Evolutionary conservation across 345 rosid species (phyloP).

Genomic region (Acer negundo): DNA sequence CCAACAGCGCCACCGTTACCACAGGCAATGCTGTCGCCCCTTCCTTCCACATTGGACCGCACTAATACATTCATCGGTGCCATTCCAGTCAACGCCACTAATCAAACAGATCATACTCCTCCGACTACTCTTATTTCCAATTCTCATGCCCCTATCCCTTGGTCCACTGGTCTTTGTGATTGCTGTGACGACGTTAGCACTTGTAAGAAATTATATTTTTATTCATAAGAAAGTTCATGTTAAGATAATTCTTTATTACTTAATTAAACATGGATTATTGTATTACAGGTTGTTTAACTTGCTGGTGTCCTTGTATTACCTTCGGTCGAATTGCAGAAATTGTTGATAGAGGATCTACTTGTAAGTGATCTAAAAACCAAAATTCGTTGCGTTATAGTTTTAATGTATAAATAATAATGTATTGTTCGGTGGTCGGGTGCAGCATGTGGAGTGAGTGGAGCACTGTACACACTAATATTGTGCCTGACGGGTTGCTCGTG

Average conservation of each 20-base stretch:
- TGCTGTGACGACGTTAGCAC: constrained; percentile 42
- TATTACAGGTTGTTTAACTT: constrained; percentile 55
- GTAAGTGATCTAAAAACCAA: constrained; percentile 29
- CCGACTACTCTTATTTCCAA: background rate
- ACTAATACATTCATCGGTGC: background rate
- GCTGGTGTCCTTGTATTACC: constrained; percentile 69
- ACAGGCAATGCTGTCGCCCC: background rate
- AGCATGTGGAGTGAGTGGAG: constrained; percentile 61
- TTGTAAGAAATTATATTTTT: constrained; percentile 28
- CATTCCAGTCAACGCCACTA: background rate
- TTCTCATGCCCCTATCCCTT: constrained; percentile 21
- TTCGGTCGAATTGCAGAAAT: constrained; percentile 72
- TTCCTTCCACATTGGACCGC: background rate
- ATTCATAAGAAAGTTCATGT: no score
- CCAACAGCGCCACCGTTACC: constrained; percentile 34
- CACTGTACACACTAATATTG: constrained; percentile 37
- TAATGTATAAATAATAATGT: no score
- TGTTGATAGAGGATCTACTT: constrained; percentile 55
- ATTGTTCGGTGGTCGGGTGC: constrained; percentile 2
- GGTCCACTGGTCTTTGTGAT: constrained; percentile 59
- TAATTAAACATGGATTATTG: background rate
- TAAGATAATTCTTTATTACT: background rate
- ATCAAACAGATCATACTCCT: background rate
- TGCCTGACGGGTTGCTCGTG: constrained; percentile 48
- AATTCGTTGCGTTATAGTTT: background rate